Conservation (phyloP, 768 basidiomycete genomes). For the Leccinum longicurvipes region DNA sequence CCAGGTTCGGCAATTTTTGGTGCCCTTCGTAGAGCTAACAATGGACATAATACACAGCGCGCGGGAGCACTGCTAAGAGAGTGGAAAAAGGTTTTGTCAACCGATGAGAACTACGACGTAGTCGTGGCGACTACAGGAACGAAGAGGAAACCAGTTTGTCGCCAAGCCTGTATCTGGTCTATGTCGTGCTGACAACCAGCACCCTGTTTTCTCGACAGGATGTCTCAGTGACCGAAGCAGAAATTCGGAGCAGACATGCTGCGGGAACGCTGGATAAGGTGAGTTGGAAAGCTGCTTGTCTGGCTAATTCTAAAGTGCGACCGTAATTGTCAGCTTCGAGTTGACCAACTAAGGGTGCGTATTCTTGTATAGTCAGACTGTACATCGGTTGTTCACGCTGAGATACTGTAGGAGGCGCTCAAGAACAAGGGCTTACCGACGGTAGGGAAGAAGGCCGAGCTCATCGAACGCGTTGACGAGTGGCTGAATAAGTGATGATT, state of each 20-base stretch:
- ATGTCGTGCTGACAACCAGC: background rate
- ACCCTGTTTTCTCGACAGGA: slow-evolving; percentile 40
- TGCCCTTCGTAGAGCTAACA: background rate
- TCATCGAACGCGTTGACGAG: slow-evolving; percentile 61
- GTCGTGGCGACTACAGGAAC: slow-evolving; percentile 47
- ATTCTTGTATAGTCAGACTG: background rate
- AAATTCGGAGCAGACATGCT: slow-evolving; percentile 66
- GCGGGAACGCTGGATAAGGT: slow-evolving; percentile 66
- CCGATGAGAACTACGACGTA: slow-evolving; percentile 61
- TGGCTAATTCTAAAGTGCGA: slow-evolving; percentile 4
- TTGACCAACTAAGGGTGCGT: slow-evolving; percentile 74
- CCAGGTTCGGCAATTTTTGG: slow-evolving; percentile 44
- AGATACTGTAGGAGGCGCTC: slow-evolving; percentile 57
- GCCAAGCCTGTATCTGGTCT: background rate
- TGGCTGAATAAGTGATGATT: slow-evolving; percentile 48
- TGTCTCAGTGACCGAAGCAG: slow-evolving; percentile 62
- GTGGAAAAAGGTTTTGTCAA: slow-evolving; percentile 64
- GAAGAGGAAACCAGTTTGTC: slow-evolving; percentile 72
- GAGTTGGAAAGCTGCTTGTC: slow-evolving; percentile 14
- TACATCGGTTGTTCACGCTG: background rate
- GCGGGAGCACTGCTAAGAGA: slow-evolving; percentile 63
- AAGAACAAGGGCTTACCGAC: slow-evolving; percentile 58
- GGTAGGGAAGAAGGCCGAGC: slow-evolving; percentile 71
- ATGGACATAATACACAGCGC: slow-evolving; percentile 39
- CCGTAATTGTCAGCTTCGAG: slow-evolving; percentile 51